Percentiles rank a stretch among this genome's conserved stretches.
phyloP scores from a whole-genome alignment of 495 filamentous ascomycete species.

The Penicillium coprophilum region DNA sequence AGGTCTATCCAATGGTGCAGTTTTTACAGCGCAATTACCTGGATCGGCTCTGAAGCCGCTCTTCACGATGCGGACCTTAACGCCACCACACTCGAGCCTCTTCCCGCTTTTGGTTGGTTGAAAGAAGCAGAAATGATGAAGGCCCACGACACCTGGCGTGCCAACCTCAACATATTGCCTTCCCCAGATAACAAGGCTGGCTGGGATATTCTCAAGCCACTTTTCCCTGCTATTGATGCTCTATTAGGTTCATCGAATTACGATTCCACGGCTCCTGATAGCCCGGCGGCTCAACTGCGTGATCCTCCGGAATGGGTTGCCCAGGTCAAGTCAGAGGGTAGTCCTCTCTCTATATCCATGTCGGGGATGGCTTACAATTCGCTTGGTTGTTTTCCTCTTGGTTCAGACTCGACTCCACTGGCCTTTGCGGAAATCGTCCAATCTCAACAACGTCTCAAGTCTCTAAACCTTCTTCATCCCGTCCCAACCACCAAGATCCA shows the following conservation, averaged over 20 bases:
- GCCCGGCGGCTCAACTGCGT: conserved; percentile 20
- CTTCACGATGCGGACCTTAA: conserved; percentile 41
- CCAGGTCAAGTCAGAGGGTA: conserved; percentile 37
- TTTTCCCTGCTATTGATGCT: conserved; percentile 31
- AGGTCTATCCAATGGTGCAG: conserved; percentile 55
- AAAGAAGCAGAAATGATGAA: conserved; percentile 53
- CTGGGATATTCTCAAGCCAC: conserved; percentile 29
- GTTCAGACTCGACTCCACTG: conserved; percentile 41
- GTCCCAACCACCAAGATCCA: conserved; percentile 39
- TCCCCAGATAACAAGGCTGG: conserved; percentile 17
- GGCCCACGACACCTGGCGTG: conserved; percentile 51
- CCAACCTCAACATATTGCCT: conserved; percentile 37
- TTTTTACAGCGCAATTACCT: conserved; percentile 55
- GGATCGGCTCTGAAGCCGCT: conserved; percentile 48
- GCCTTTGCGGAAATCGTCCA: conserved; percentile 52
- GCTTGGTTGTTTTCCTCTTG: conserved; percentile 60
- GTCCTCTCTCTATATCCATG: conserved; percentile 52
- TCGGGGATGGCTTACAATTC: conserved; percentile 43
- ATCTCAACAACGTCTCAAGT: conserved; percentile 49
- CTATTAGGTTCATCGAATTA: conserved; percentile 31
- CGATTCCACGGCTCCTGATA: conserved; percentile 9
- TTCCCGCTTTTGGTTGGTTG: conserved; percentile 58
- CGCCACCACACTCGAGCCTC: conserved; percentile 40
- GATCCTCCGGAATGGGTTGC: conserved; percentile 45
- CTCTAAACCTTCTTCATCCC: conserved; percentile 47